A percentile compares a stretch with the other conserved stretches of the same genome.
Conservation (phyloP, 306 rosid genomes). For the Datisca glomerata region DNA sequence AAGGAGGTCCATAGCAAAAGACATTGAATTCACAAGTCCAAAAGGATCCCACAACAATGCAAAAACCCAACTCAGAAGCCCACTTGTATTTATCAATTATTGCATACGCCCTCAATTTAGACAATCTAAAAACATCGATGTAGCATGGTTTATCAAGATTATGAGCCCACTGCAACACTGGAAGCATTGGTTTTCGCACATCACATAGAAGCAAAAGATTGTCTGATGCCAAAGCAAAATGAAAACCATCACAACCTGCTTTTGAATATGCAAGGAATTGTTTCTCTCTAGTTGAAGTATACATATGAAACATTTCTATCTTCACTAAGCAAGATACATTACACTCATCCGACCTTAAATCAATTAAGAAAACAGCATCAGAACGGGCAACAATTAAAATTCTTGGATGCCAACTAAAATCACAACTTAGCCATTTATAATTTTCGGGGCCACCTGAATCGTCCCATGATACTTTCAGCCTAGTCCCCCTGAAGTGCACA, state of each 20-base stretch:
- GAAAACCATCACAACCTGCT: slow-evolving; percentile 33
- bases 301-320: slow-evolving; percentile 30
- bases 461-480: slow-evolving; percentile 38
- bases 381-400: slow-evolving; percentile 43
- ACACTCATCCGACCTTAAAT: slow-evolving; percentile 29
- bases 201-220: slow-evolving; percentile 47
- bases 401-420: slow-evolving; percentile 63
- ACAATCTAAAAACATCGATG: slow-evolving; percentile 31
- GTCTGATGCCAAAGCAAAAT: slow-evolving; percentile 41
- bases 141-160: slow-evolving; percentile 35
- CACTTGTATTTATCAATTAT: slow-evolving; percentile 25
- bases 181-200: slow-evolving; percentile 46
- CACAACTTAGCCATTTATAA: slow-evolving; percentile 49
- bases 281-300: slow-evolving; percentile 26
- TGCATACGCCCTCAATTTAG: slow-evolving; percentile 42
- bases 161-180: slow-evolving; percentile 57
- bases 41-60: slow-evolving; percentile 58
- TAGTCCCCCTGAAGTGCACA: slow-evolving; percentile 29
- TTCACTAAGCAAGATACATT: slow-evolving; percentile 36
- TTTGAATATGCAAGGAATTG: slow-evolving; percentile 39
- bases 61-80: slow-evolving; percentile 55
- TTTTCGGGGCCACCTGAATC: slow-evolving; percentile 10
- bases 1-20: slow-evolving; percentile 48
- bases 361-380: slow-evolving; percentile 54
- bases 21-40: slow-evolving; percentile 44